Percentiles rank a stretch among this genome's conserved stretches.
Evolutionary conservation across 805 yeast species (phyloP).

Genomic region (Candida takata): DNA sequence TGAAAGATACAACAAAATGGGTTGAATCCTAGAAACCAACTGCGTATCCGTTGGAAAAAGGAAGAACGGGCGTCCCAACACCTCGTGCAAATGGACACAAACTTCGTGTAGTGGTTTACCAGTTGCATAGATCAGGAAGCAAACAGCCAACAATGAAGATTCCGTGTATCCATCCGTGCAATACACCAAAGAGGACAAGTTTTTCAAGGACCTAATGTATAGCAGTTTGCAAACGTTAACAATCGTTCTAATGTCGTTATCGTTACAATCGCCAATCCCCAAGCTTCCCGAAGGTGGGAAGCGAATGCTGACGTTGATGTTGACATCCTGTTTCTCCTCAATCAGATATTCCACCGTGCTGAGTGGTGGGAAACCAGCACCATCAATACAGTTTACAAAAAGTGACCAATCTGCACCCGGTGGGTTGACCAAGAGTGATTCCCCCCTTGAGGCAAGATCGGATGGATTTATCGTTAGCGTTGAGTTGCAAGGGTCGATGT

Average conservation of each 20-base stretch:
- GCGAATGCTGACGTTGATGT: constrained; percentile 31
- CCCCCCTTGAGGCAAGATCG: constrained; percentile 21
- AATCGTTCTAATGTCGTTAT: constrained; percentile 54
- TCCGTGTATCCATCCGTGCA: constrained; percentile 94
- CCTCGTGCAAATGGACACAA: constrained; percentile 52
- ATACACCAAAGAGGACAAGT: constrained; percentile 45
- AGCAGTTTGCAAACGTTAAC: constrained; percentile 65
- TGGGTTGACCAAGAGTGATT: constrained; percentile 32
- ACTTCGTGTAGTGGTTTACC: constrained; percentile 59
- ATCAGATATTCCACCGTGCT: constrained; percentile 28
- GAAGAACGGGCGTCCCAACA: constrained; percentile 73
- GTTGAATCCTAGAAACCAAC: constrained; percentile 58
- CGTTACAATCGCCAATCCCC: constrained; percentile 63
- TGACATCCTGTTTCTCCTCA: constrained; percentile 6
- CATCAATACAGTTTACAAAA: constrained; percentile 53
- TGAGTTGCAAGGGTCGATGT: constrained; percentile 46
- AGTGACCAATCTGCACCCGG: constrained; percentile 51
- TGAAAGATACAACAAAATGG: constrained; percentile 51
- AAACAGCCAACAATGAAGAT: constrained; percentile 65
- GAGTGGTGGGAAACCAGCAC: constrained; percentile 45
- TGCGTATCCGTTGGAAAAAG: constrained; percentile 71
- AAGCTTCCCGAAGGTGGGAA: constrained; percentile 86
- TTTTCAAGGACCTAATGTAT: constrained; percentile 32
- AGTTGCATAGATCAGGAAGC: constrained; percentile 65
- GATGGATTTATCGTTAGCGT: constrained; percentile 35